Base-by-base conservation (phyloP, 345 rosid genomes). In the Ceriops zippeliana region DNA sequence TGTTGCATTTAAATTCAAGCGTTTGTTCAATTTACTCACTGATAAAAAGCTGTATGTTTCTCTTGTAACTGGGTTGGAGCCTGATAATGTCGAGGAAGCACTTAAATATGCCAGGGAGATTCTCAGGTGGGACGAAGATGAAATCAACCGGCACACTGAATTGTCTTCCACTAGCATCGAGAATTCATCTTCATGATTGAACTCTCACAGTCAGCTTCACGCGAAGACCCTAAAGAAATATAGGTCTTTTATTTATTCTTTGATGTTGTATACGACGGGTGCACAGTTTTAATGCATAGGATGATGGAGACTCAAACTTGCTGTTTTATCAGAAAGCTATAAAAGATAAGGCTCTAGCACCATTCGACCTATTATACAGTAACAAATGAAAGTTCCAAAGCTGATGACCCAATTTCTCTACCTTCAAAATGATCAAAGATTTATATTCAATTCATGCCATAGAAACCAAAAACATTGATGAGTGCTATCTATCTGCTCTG, bases 1-100 rank as follows among this genome's bases (percentile, higher is more conserved):
- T 57, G 75, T 91, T 1, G 96, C 89, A 5, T 63, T 67, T 37
- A 81, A 88, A 89, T 95, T 89, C 83, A 95, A 89, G 86, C 81
- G 81, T 71, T 56, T 87, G 52, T 89, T 86, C 79, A 52, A 37
- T 5, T 67, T 74, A 1, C 86, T 89, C 4, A 84, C 86, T 7
- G 88, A 34, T 28, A 84, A 63, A 27, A 91, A 88, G 84, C 73
- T 91, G 81, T 89, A 78, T 52, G 96, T 81, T 42, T 76, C 85
- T 1, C 66, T 51, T 28, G 83, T 79, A 61, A 89, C 89, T 0
- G 90, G 76, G 19, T 75, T 85, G 75, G 89, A 87, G 68, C 81
- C 80, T 49, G 96, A 95, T 6, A 76, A 70, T 22, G 90, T 91
- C 13, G 86, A 83, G 59, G 82, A 71, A 61, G 83, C 86, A 66